phyloP scores from a whole-genome alignment of 2,329 filamentous ascomycete species.

The Helotiales sp. region DNA sequence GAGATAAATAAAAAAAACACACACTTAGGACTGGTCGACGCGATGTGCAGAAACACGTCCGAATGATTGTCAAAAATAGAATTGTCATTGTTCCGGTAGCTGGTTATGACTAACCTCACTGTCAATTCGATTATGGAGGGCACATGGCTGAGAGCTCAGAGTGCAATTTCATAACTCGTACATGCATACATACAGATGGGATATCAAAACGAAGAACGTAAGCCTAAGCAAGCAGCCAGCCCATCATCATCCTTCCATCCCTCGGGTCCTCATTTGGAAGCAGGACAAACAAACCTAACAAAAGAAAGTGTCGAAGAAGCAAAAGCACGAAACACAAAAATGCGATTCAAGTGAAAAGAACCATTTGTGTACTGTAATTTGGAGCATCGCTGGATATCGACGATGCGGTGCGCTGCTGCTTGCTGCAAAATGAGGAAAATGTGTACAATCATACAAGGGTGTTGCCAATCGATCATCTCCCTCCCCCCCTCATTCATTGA shows the following conservation, averaged over 20 bases:
- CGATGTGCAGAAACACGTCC: too few relatives aligned
- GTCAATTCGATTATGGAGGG: too few relatives aligned
- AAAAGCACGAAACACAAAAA: neutral
- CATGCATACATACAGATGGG: constrained; percentile 8
- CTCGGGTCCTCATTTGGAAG: neutral
- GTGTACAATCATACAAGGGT: constrained; percentile 9
- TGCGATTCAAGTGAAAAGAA: neutral
- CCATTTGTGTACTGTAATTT: neutral
- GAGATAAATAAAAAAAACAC: too few relatives aligned
- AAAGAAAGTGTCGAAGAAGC: neutral
- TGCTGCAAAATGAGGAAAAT: neutral
- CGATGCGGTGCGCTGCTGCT: neutral
- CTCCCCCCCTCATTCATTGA: neutral
- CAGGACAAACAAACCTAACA: neutral
- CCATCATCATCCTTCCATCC: neutral
- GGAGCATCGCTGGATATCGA: neutral
- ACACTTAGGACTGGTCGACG: too few relatives aligned
- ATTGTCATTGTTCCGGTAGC: too few relatives aligned
- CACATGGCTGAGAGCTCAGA: neutral
- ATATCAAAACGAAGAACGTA: neutral
- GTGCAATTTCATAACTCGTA: neutral
- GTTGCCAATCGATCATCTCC: neutral
- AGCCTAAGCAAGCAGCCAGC: neutral
- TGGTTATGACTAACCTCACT: too few relatives aligned
- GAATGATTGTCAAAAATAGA: too few relatives aligned